Base-by-base conservation (phyloP, 73 alveolate species). In the Durusdinium trenchii region DNA sequence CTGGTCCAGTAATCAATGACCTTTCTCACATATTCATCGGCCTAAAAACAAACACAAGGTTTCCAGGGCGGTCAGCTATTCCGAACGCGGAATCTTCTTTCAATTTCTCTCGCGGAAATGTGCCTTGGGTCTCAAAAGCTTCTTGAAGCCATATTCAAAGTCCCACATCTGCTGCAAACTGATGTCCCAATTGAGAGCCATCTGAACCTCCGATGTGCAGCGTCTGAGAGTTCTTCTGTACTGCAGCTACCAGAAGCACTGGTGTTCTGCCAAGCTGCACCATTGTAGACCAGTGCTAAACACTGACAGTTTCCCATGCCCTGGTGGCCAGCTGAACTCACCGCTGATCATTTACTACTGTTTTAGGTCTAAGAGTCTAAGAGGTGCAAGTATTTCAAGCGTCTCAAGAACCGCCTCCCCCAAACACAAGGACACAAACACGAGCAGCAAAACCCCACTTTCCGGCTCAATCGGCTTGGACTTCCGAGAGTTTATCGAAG, bases 81-180 rank as follows among this genome's bases (percentile, higher is more conserved):
- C 10, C 10, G 10, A 20, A 54, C 10, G 79, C 79, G 20, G 38
- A 20, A 32, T 20, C 38, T 32, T 28, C 12, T 32, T 67, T 67
- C 79, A 28, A 67, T 18, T 67, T 18, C 20, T 28, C 26, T 20
- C 12, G 79, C 43, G 86, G 48, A 9, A 6, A 12, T 79, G 78
- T 26, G 94, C 94, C 95, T 86, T 64, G 36, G 95, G 84, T 43
- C 75, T 42, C 84, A 43, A 51, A 40, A 87, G 95, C 64, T 87
- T 87, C 50, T 87, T 45, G 64, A 87, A 87, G 62, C 84, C 95
- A 43, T 61, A 57, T 48, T 87, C 85, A 45, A 87, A 87, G 83
- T 87, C 84, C 95, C 95, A 87, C 95, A 87, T 87, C 84, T 87
- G 95, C 95, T 87, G 62, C 61, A 87, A 62, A 45, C 95, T 61